These are phyloP conservation scores for Parachaetomium inaequale DNA, from an alignment of 495 filamentous ascomycete genomes.

Conservation along the genomic window DNA sequence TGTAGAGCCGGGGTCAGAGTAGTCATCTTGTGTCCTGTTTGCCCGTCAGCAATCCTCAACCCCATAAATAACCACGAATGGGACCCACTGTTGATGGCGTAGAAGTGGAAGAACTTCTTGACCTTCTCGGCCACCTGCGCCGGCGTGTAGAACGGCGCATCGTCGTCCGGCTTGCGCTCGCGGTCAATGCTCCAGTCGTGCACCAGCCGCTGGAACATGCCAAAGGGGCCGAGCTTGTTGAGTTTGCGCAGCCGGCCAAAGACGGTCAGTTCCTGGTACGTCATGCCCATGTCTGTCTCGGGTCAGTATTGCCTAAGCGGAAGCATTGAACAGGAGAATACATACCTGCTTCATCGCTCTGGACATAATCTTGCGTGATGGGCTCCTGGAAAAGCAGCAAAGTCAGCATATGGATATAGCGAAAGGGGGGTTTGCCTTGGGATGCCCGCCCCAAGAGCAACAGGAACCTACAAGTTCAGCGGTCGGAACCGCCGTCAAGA, in stretches of 20 bases:
- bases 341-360: conserved; percentile 59
- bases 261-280: conserved; percentile 48
- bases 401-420: not conserved
- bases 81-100: conserved; percentile 40
- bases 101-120: conserved; percentile 64
- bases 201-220: conserved; percentile 65
- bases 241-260: conserved; percentile 59
- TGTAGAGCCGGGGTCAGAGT: conserved; percentile 55
- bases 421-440: not conserved
- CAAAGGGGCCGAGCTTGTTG: conserved; percentile 68
- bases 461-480: conserved; percentile 57
- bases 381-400: conserved; percentile 51
- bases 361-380: conserved; percentile 62
- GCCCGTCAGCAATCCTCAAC: conserved; percentile 5
- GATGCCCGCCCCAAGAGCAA: not conserved
- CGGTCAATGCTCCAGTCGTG: conserved; percentile 62
- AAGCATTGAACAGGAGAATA: conserved; percentile 45
- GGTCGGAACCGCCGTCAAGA: conserved; percentile 72
- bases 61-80: not conserved
- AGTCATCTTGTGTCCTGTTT: conserved; percentile 60
- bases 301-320: not conserved
- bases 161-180: conserved; percentile 27
- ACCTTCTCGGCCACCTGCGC: conserved; percentile 57
- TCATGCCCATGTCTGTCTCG: conserved; percentile 37
- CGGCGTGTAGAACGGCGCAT: conserved; percentile 33